phyloP scores from a whole-genome alignment of 1,139 yeast species.

The Protomyces arabidopsidicola region DNA sequence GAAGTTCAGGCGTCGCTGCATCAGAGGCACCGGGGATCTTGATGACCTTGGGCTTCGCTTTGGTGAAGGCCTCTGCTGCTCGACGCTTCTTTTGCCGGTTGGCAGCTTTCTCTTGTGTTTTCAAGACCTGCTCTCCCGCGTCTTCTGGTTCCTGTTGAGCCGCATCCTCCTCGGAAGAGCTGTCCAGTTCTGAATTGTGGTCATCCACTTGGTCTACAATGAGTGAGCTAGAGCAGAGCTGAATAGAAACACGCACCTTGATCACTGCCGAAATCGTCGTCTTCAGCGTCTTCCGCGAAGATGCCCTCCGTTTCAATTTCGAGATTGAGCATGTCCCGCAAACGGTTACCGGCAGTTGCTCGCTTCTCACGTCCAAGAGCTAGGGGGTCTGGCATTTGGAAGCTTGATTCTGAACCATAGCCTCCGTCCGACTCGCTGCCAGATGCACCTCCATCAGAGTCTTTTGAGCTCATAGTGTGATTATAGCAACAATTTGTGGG shows the following conservation, averaged over 20 bases:
- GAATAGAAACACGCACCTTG: constrained; percentile 8
- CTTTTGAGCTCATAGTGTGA: too few species aligned
- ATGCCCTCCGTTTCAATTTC: constrained; percentile 56
- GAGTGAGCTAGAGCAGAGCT: not conserved
- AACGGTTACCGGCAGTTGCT: constrained; percentile 83
- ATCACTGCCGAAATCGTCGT: constrained; percentile 56
- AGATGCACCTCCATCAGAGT: not conserved
- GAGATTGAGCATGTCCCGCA: constrained; percentile 65
- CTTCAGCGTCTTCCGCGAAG: constrained; percentile 81
- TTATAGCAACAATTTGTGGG: too few species aligned
- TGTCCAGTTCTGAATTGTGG: constrained; percentile 30
- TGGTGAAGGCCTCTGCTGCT: constrained; percentile 20
- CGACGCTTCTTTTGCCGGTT: constrained; percentile 17
- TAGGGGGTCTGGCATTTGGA: constrained; percentile 32
- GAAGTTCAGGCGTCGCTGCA: not conserved
- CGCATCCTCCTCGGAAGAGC: constrained; percentile 34
- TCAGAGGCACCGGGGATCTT: not conserved
- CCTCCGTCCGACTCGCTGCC: not conserved
- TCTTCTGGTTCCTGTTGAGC: constrained; percentile 34
- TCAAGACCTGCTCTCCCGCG: constrained; percentile 38
- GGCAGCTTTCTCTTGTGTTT: constrained; percentile 37
- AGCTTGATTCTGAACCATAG: not conserved
- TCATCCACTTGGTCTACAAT: constrained; percentile 40
- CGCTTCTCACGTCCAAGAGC: constrained; percentile 49
- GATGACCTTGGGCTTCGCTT: constrained; percentile 20